Base-by-base conservation (phyloP, 352 stramenopile species). In the Phytophthora rubi region DNA sequence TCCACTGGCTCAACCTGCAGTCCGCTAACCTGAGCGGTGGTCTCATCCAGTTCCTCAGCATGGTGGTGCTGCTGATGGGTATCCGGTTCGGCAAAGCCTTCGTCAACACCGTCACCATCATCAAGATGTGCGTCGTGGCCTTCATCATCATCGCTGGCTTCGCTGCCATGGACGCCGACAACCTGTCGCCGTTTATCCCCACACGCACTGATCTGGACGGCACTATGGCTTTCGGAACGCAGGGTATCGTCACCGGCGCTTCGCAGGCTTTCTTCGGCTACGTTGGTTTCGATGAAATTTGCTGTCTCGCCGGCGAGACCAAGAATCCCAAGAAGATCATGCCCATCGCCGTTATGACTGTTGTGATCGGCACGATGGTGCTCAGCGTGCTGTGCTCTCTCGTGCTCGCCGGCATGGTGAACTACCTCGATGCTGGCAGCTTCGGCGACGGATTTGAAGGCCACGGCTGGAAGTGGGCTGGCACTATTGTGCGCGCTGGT, bases 281-380 rank as follows among this genome's bases (percentile, higher is more conserved):
- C 65, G 73, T 98, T 21, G 96, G 96, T 23, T 99, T 98, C 70
- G 96, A 99, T 75, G 94, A 98, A 65, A 81, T 98, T 23, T 97
- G 90, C 68, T 98, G 92, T 64, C 72, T 98, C 10, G 88, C 91
- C 12, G 87, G 79, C 6, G 88, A 95, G 70, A 68, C 85, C n/a
- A 88, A 91, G 65, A 86, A 95, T 66, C 85, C 87, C 16, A 83
- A 87, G 57, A 82, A 80, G 37, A 87, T 93, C 63, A 86, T 97
- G 71, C 91, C 93, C 7, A 69, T 82, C 33, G 86, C 86, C 9
- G 88, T 98, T 59, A 85, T 97, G 51, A 80, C 73, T 21, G 95
- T 94, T 4, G 71, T 97, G 15, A 53, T 83, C 15, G 79, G 86
- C 47, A 94, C 94, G 6, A 80, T 86, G 59, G 60, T 86, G 54